Base-by-base conservation (phyloP, 371 early-diverging fungal species). In the Synchytrium microbalum region DNA sequence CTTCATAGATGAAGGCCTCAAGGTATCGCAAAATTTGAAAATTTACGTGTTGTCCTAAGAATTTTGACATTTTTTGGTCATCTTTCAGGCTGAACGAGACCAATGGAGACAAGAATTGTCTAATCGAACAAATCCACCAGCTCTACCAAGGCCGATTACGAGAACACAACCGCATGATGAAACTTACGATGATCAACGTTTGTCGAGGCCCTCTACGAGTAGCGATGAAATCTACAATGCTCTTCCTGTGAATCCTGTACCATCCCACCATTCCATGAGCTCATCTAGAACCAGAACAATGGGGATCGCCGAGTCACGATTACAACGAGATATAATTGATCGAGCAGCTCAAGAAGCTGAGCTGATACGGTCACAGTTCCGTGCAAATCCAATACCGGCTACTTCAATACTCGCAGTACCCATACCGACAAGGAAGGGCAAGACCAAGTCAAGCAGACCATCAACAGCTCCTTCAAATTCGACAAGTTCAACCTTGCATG, bases 241-340 rank as follows among this genome's bases (percentile, higher is more conserved):
- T 19, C 19, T 38, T 10, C 46, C 46, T 10, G 46, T 38, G 19
- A 38, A 5, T 38, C 46, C 19, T 10, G 46, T 38, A 38, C 46
- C 46, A 38, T 38, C 46, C 46, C 46, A 38, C 46, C 46, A 38
- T n/a, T n/a, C n/a, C n/a, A n/a, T n/a, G n/a, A n/a, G n/a, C n/a
- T n/a, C n/a, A n/a, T n/a, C n/a, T n/a, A n/a, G n/a, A n/a, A n/a
- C n/a, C n/a, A n/a, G n/a, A n/a, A n/a, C n/a, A n/a, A n/a, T n/a
- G n/a, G n/a, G n/a, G n/a, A n/a, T n/a, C n/a, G n/a, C n/a, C n/a
- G n/a, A n/a, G n/a, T 10, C 5, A 38, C 46, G 46, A 38, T 38
- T 38, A 19, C 10, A 38, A 19, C 46, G 46, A 38, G 46, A 38
- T 10, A 38, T 38, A 19, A 5, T 38, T 19, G 46, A 38, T 10